Percentiles rank a stretch among this genome's conserved stretches.
Conservation (phyloP, 768 basidiomycete genomes). For the Multifurca ochricompacta region DNA sequence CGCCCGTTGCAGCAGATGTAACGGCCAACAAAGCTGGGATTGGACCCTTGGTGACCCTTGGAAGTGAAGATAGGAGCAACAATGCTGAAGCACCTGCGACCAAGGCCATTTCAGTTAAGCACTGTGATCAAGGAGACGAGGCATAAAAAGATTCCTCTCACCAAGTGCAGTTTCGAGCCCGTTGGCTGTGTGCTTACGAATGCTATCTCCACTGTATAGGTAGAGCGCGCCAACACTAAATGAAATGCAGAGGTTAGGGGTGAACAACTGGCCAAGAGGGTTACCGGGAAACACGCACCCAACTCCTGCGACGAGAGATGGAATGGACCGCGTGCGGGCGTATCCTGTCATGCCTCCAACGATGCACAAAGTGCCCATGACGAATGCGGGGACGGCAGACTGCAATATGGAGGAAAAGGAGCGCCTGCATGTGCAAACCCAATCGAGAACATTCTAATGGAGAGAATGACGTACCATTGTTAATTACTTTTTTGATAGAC, state of each 20-base stretch:
- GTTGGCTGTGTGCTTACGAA: constrained; percentile 62
- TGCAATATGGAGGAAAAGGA: constrained; percentile 23
- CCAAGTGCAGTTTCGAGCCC: constrained; percentile 78
- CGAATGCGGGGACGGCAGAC: constrained; percentile 78
- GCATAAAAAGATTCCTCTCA: constrained; percentile 22
- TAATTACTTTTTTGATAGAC: neutral
- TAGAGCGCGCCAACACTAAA: constrained; percentile 69
- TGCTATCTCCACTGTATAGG: constrained; percentile 69
- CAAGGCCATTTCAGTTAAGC: neutral
- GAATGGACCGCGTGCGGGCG: constrained; percentile 63
- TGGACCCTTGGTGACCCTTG: constrained; percentile 61
- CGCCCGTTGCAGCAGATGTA: constrained; percentile 48
- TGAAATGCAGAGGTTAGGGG: neutral
- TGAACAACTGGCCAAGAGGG: neutral
- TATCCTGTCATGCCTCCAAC: constrained; percentile 72
- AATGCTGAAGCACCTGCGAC: constrained; percentile 60
- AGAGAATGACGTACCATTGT: constrained; percentile 1
- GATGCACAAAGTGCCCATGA: constrained; percentile 69
- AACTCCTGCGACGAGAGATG: constrained; percentile 76
- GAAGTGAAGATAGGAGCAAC: constrained; percentile 62
- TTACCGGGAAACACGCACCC: constrained; percentile 38
- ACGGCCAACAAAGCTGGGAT: constrained; percentile 53
- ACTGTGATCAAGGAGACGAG: neutral
- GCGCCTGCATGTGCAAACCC: neutral
- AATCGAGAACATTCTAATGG: neutral